Conservation (phyloP, 2,329 filamentous ascomycete genomes). For the Orbilia javanica region DNA sequence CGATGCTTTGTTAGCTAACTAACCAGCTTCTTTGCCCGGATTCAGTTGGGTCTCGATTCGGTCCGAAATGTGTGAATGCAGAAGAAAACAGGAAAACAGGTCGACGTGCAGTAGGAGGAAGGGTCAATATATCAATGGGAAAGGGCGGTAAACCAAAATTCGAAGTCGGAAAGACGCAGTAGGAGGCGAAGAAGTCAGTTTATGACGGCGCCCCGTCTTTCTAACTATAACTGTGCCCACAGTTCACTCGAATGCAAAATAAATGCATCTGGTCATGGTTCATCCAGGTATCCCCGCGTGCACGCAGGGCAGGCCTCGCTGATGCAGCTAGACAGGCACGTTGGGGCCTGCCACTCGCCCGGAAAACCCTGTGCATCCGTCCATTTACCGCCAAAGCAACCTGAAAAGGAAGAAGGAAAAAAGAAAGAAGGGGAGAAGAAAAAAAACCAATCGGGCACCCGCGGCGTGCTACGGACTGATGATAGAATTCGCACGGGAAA, state of each 20-base stretch:
- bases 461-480: constrained; percentile 18
- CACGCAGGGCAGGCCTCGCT: constrained; percentile 23
- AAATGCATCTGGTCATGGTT: not conserved
- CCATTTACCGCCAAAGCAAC: constrained; percentile 8
- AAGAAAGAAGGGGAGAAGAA: not conserved
- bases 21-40: constrained; percentile 21
- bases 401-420: not conserved
- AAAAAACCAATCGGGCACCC: constrained; percentile 25
- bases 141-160: constrained; percentile 53
- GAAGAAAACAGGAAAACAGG: constrained; percentile 35
- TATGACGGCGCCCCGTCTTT: constrained; percentile 31
- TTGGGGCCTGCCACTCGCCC: constrained; percentile 19
- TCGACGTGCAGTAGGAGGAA: constrained; percentile 9
- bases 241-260: constrained; percentile 12
- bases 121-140: constrained; percentile 30
- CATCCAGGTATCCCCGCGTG: constrained; percentile 14
- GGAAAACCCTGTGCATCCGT: constrained; percentile 23
- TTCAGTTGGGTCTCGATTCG: constrained; percentile 5
- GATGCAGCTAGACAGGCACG: constrained; percentile 19
- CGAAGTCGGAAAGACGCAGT: constrained; percentile 6
- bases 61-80: not conserved
- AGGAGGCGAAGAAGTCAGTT: constrained; percentile 37
- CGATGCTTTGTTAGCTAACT: constrained; percentile 26
- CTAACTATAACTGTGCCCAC: constrained; percentile 3
- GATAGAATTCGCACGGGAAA: constrained; percentile 28